These are phyloP conservation scores for Plasmodium malariae DNA, from an alignment of 169 alveolate species.

Conservation along the genomic window DNA sequence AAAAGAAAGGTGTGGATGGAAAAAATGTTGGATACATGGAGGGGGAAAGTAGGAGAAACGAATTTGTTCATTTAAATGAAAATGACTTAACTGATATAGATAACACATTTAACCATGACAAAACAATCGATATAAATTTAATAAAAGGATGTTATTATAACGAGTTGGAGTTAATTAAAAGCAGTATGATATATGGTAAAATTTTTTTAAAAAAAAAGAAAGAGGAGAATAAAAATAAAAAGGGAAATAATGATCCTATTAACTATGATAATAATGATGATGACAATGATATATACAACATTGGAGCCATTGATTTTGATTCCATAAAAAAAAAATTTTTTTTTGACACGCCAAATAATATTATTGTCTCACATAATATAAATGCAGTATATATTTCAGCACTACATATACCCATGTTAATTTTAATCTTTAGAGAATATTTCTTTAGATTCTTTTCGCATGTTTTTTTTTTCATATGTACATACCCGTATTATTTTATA, in stretches of 20 bases:
- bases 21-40: neutral
- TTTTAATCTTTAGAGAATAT: constrained; percentile 42
- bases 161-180: constrained; percentile 36
- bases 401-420: constrained; percentile 38
- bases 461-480: constrained; percentile 69
- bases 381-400: constrained; percentile 66
- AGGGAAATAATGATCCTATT: neutral
- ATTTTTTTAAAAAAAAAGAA: constrained; percentile 8
- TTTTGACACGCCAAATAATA: constrained; percentile 45
- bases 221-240: neutral
- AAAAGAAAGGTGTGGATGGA: neutral
- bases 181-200: constrained; percentile 16
- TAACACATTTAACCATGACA: constrained; percentile 20
- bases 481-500: constrained; percentile 68
- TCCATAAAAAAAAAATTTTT: constrained; percentile 28
- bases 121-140: constrained; percentile 2
- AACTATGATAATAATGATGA: constrained; percentile 9
- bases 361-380: constrained; percentile 66
- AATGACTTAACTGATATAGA: constrained; percentile 29
- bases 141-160: constrained; percentile 62
- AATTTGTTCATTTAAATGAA: constrained; percentile 1
- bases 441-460: constrained; percentile 71
- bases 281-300: constrained; percentile 31
- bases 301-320: constrained; percentile 48
- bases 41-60: neutral